Conservation (phyloP, 2,329 filamentous ascomycete species). For the Monascus ruber region DNA sequence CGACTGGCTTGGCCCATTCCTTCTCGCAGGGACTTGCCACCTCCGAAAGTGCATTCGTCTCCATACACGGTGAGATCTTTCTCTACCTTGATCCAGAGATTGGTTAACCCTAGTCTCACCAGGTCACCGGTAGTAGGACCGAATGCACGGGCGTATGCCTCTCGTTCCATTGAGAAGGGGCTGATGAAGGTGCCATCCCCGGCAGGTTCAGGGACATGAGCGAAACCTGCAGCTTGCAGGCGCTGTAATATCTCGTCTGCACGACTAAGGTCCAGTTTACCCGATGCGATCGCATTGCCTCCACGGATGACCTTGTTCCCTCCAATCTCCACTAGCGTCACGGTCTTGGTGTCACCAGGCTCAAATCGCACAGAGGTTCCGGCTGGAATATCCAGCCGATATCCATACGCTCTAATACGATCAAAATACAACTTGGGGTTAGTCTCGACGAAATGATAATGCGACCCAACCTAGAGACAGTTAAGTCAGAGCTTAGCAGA, state of each 20-base stretch:
- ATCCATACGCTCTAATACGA: constrained; percentile 69
- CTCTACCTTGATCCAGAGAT: constrained; percentile 85
- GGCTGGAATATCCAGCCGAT: constrained; percentile 75
- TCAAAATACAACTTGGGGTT: constrained; percentile 87
- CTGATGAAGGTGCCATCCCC: constrained; percentile 46
- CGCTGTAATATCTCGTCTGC: constrained; percentile 55
- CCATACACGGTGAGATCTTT: constrained; percentile 74
- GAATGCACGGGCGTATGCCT: constrained; percentile 78
- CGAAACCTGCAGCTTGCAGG: constrained; percentile 63
- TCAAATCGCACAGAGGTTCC: constrained; percentile 91
- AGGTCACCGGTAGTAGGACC: constrained; percentile 81
- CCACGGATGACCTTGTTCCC: constrained; percentile 70
- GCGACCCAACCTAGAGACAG: constrained; percentile 56
- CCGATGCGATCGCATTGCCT: constrained; percentile 69
- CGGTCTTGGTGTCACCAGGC: constrained; percentile 82
- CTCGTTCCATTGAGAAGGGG: constrained; percentile 59
- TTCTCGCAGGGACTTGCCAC: constrained; percentile 84
- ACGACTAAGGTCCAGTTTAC: constrained; percentile 54
- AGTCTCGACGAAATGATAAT: constrained; percentile 94
- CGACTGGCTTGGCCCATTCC: constrained; percentile 92
- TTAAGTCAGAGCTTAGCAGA: not conserved
- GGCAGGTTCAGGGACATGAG: constrained; percentile 59
- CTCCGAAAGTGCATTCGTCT: constrained; percentile 91
- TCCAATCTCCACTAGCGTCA: constrained; percentile 78
- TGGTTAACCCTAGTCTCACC: constrained; percentile 70